Base-by-base conservation (phyloP, 345 rosid species). In the Jatropha curcas region DNA sequence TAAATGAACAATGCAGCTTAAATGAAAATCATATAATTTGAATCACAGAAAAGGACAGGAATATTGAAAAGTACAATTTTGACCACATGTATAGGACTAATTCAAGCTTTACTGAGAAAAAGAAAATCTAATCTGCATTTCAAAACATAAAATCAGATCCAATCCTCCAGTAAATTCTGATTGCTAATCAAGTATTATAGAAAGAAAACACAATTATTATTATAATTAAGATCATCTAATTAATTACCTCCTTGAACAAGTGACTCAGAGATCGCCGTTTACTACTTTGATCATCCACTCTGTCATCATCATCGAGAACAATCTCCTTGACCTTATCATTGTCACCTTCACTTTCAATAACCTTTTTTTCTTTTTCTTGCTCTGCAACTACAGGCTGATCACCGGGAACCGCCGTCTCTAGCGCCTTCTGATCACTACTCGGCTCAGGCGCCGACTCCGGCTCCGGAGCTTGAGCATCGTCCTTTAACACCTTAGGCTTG, bases 401-500 rank as follows among this genome's bases (percentile, higher is more conserved):
- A 35, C 24, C 68, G 20, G 65, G 39, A 14, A 1, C 64, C 70
- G 59, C 77, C 55, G 62, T 71, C 72, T 72, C 76, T 73, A 67
- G 68, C 17, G 48, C 60, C 7, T 45, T 34, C 31, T 41, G 45
- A 41, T 72, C 76, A 0, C 4, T 46, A 7, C 31, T 24, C 3
- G 60, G 41, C 39, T 75, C 74, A 4, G 74, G 70, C 1, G 59
- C 70, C 1, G 66, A 79, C 20, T 8, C 74, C 12, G 66, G 81
- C 20, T 8, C 74, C 12, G 81, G 82, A 3, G 48, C 78, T 41
- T 62, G 76, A 17, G 33, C 69, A 14, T 74, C 80, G 27, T 76
- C 81, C 84, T 75, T 84, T 64, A 74, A 71, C 46, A 81, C 86
- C 81, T 81, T 84, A 0, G 86, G 86, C 75, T 84, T 86, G 34